phyloP scores from a whole-genome alignment of 2,329 filamentous ascomycete genomes.

The Pseudonectria foliicola region DNA sequence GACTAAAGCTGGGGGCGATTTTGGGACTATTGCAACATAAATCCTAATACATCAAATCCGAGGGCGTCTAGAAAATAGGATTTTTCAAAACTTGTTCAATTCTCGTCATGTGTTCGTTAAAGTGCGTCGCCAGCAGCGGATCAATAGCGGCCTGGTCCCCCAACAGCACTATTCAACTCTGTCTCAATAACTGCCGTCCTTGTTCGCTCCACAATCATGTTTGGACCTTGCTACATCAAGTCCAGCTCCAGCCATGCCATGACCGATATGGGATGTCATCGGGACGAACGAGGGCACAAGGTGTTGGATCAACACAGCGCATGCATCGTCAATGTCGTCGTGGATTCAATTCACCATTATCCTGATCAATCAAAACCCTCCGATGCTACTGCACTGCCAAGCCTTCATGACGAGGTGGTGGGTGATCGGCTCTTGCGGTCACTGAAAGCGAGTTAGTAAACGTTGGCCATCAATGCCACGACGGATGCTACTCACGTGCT shows the following conservation, averaged over 20 bases:
- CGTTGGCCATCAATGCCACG: not conserved
- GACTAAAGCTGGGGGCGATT: too few species aligned
- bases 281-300: slow-evolving; percentile 7
- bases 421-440: slow-evolving; percentile 23
- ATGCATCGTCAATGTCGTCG: slow-evolving; percentile 11
- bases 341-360: slow-evolving; percentile 11
- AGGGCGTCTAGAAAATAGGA: not conserved
- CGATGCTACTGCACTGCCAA: slow-evolving; percentile 20
- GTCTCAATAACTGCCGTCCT: slow-evolving; percentile 16
- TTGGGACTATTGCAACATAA: not conserved
- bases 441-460: slow-evolving; percentile 11
- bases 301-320: slow-evolving; percentile 11
- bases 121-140: slow-evolving; percentile 18
- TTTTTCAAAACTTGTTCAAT: slow-evolving; percentile 1
- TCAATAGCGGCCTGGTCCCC: slow-evolving; percentile 12
- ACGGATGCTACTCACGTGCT: slow-evolving; percentile 64
- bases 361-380: slow-evolving; percentile 14
- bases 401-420: slow-evolving; percentile 14
- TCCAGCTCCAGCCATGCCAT: slow-evolving; percentile 6
- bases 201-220: slow-evolving; percentile 12
- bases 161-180: slow-evolving; percentile 15
- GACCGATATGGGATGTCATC: slow-evolving; percentile 1
- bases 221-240: slow-evolving; percentile 9
- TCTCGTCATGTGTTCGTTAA: slow-evolving; percentile 24
- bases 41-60: not conserved